Percentiles rank a stretch among this genome's conserved stretches.
Conservation (phyloP, 176 grass and related monocot species). For the Carex parvula region DNA sequence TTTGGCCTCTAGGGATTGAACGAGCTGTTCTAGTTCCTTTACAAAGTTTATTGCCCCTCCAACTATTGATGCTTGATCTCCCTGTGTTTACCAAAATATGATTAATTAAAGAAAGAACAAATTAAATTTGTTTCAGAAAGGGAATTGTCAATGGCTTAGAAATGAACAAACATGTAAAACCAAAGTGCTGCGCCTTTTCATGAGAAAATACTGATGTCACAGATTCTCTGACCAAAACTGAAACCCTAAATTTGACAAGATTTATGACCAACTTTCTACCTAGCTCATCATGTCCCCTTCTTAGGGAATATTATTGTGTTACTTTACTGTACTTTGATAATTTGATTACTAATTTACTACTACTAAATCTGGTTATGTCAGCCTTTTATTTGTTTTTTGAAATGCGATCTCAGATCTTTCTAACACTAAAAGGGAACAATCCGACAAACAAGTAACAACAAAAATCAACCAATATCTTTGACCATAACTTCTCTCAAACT, state of each 20-base stretch:
- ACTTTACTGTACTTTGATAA: conserved; percentile 10
- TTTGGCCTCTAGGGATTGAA: conserved; percentile 69
- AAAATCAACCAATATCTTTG: conserved; percentile 2
- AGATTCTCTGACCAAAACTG: conserved; percentile 27
- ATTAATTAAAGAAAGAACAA: neutral
- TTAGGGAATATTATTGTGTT: conserved; percentile 12
- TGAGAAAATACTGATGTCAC: conserved; percentile 20
- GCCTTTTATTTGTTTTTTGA: neutral
- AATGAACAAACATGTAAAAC: conserved; percentile 30
- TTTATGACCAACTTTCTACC: conserved; percentile 14
- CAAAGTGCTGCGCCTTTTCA: conserved; percentile 20
- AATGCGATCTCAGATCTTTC: neutral
- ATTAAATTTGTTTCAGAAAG: conserved; percentile 10
- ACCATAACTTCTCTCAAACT: neutral
- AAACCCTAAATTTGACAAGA: conserved; percentile 3
- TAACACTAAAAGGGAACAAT: neutral
- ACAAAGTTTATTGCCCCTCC: conserved; percentile 94
- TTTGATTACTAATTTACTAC: conserved; percentile 2
- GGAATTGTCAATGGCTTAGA: conserved; percentile 17
- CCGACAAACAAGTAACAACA: neutral
- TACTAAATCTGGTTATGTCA: neutral
- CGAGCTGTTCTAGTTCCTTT: conserved; percentile 77
- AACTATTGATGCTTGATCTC: conserved; percentile 94
- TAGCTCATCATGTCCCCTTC: conserved; percentile 7
- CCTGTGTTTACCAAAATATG: conserved; percentile 28